Base-by-base conservation (phyloP, 805 yeast species). In the Lipomyces sp. region DNA sequence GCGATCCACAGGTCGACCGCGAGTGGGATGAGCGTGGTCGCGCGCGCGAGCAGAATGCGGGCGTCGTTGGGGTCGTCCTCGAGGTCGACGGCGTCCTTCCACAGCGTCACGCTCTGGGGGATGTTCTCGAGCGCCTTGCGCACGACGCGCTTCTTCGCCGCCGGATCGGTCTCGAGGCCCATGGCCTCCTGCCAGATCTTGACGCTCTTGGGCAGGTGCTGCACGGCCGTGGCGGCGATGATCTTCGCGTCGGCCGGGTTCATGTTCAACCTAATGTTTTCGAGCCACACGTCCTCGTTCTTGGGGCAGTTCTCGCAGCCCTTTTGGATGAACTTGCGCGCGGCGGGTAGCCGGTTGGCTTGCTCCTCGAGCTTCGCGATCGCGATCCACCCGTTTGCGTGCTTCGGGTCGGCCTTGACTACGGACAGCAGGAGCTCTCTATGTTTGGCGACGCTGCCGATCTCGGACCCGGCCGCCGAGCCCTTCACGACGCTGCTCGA, bases 371-470 rank as follows among this genome's bases (percentile, higher is more conserved):
- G 64, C 41, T 87, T 69, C 0, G 96, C 95, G 42, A 88, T 79
- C 0, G 95, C 87, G 21, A 91, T 84, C 95, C 96, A 91, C 3
- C 84, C 86, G 42, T 78, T 78, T 0, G 95, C 78, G 51, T 81
- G 83, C 37, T 70, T 67, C 0, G 97, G 96, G 60, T 86, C 84
- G 0, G 87, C 70, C 57, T 77, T 79, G 32, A 95, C 74, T 57
- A 86, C 75, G 2, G 88, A 82, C n/a, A 77, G 70, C 40, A 90
- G 72, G 7, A 88, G 70, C 2, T 73, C 62, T 33, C 93, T 70
- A 33, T 82, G 79, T 53, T 78, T 80, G 14, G 47, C 26, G 2
- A 82, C 66, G 56, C 86, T 90, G 3, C 81, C 86, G 34, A 77
- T 59, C 49, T 70, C 70, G 1, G 65, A 59, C 10, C 58, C 51